A percentile compares a stretch with the other conserved stretches of the same genome.
phyloP scores from a whole-genome alignment of 1,284 basidiomycete genomes.

The Rhodotorula sp. region DNA sequence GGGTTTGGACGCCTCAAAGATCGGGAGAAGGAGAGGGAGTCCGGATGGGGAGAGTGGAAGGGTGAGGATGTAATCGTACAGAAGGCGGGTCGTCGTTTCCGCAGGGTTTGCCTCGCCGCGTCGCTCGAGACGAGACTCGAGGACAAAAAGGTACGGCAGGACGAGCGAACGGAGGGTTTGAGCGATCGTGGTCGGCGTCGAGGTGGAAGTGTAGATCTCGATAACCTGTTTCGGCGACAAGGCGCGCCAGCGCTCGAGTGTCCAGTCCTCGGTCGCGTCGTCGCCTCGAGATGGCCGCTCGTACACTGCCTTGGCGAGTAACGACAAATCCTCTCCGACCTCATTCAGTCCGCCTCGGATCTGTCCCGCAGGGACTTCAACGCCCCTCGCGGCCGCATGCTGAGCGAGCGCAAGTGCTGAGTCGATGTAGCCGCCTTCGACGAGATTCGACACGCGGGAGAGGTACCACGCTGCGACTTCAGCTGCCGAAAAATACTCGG shows the following conservation, averaged over 20 bases:
- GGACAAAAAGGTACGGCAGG: conserved; percentile 83
- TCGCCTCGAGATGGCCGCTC: conserved; percentile 60
- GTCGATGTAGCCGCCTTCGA: conserved; percentile 73
- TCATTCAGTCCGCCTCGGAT: conserved; percentile 64
- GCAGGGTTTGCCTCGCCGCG: conserved; percentile 48
- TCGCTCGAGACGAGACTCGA: conserved; percentile 80
- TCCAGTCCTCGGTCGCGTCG: conserved; percentile 57
- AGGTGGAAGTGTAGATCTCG: conserved; percentile 69
- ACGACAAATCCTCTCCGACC: conserved; percentile 81
- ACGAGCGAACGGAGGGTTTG: conserved; percentile 71
- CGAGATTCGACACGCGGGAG: conserved; percentile 59
- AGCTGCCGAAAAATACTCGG: conserved; percentile 38
- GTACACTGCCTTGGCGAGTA: conserved; percentile 80
- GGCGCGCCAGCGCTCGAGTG: conserved; percentile 66
- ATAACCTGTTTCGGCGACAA: conserved; percentile 67
- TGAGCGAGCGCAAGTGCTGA: conserved; percentile 74
- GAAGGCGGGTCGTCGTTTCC: conserved; percentile 56
- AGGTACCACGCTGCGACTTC: conserved; percentile 73
- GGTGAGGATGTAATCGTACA: conserved; percentile 73
- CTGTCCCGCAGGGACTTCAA: conserved; percentile 48
- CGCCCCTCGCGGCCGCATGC: conserved; percentile 75
- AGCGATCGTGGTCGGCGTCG: conserved; percentile 65
- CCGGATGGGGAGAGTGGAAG: conserved; percentile 30
- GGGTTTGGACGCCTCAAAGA: conserved; percentile 87
- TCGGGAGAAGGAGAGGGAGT: conserved; percentile 66